Conservation (phyloP, 2,329 filamentous ascomycete genomes). For the Xylariales sp. region DNA sequence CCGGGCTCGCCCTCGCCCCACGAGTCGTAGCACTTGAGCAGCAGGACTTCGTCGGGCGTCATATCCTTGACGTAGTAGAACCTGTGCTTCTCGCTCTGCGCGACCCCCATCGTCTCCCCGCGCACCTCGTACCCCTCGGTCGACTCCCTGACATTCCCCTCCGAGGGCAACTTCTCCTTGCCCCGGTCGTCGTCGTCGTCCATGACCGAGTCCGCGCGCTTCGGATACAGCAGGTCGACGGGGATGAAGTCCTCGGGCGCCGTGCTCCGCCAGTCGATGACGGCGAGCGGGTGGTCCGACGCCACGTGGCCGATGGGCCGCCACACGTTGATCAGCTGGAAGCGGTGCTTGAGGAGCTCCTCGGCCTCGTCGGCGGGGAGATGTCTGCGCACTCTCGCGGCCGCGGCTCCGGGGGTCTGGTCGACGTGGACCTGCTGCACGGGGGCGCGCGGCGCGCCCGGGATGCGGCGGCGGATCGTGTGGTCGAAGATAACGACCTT, state of each 20-base stretch:
- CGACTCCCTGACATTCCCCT: conserved; percentile 61
- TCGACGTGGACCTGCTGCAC: conserved; percentile 79
- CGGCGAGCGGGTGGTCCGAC: conserved; percentile 69
- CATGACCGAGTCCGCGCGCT: conserved; percentile 46
- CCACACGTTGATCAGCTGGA: conserved; percentile 79
- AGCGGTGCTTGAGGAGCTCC: conserved; percentile 65
- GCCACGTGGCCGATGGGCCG: conserved; percentile 72
- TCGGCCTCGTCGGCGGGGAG: conserved; percentile 64
- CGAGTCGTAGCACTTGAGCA: conserved; percentile 67
- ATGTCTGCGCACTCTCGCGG: conserved; percentile 70
- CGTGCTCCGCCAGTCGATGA: conserved; percentile 71
- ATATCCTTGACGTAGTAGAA: conserved; percentile 77
- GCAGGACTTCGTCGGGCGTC: conserved; percentile 63
- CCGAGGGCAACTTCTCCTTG: conserved; percentile 59
- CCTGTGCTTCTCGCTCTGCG: conserved; percentile 66
- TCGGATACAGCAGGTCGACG: conserved; percentile 72
- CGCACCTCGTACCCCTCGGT: conserved; percentile 69
- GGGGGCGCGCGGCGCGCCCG: conserved; percentile 69
- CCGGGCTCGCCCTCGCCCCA: conserved; percentile 52
- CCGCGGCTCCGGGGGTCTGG: conserved; percentile 73
- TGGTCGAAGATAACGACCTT: conserved; percentile 76
- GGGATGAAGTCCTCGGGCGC: conserved; percentile 67
- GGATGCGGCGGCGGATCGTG: conserved; percentile 70
- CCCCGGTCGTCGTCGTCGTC: conserved; percentile 68
- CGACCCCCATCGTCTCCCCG: conserved; percentile 72